Base-by-base conservation (phyloP, 148 eudicot genomes). In the Polygonum maritimum region DNA sequence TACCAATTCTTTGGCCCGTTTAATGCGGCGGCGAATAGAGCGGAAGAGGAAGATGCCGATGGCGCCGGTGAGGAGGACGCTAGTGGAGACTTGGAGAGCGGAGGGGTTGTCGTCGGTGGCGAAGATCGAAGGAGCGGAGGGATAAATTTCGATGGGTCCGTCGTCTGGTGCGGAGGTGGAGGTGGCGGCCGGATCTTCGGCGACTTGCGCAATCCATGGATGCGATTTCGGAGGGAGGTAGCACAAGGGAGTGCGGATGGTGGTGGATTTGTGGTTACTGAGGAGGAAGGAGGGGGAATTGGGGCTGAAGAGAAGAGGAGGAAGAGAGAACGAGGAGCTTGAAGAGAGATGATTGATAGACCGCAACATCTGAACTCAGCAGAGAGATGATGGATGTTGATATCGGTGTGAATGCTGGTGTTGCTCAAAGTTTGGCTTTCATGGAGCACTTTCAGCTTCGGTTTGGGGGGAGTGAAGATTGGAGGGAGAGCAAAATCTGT, bases 21-120 rank as follows among this genome's bases (percentile, higher is more conserved):
- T 90, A 74, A 89, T 90, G 33, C 98, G 83, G 48, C 97, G 97
- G 14, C 92, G 94, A 81, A 92, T 79, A 21, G 97, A 84, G 75
- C 98, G 96, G 73, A 92, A 95, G 80, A 92, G 92, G 81, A 95
- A 90, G 73, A 95, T 81, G 14, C 96, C 73, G 75, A 95, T 87
- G 79, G 98, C 91, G 40, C 97, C 98, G 74, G 97, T 90, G 51
- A 95, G 97, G 41, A 95, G 96, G 16, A 95, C 85, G 80, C 97
- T 90, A 52, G 97, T 89, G 80, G 97, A 76, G 22, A 89, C 79
- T 74, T 92, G 97, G 60, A 95, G 88, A 49, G 83, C 76, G 16
- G 92, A 79, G 58, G 98, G 92, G 22, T 92, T 83, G 70, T 95
- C 96, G 77, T 77, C 54, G 71, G 88, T 80, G 69, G 97, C 85